A percentile compares a stretch with the other conserved stretches of the same genome.
Evolutionary conservation across 345 rosid species (phyloP).

Genomic region (Eucalyptus paniculata): DNA sequence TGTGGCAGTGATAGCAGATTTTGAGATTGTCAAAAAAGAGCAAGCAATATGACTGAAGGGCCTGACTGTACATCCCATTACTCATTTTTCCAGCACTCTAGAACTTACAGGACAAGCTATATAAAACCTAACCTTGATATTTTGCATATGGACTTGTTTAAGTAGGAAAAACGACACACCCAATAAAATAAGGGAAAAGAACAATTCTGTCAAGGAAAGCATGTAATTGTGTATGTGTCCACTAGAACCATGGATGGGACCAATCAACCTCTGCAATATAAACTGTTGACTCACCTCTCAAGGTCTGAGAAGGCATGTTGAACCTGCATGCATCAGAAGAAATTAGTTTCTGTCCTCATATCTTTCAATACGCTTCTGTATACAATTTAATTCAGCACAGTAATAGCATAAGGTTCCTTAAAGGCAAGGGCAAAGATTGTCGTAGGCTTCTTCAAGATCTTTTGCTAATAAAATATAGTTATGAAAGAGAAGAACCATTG

Average conservation of each 20-base stretch:
- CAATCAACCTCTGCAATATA: background rate
- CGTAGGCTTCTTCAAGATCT: background rate
- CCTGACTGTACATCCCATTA: background rate
- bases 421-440: background rate
- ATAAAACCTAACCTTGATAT: background rate
- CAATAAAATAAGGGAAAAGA: background rate
- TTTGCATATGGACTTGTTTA: background rate
- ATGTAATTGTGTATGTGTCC: background rate
- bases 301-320: constrained; percentile 53
- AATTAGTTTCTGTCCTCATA: background rate
- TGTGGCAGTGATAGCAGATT: background rate
- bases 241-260: background rate
- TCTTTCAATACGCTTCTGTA: background rate
- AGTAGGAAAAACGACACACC: background rate
- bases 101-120: background rate
- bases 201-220: background rate
- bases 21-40: background rate
- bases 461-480: background rate
- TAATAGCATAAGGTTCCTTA: background rate
- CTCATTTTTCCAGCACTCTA: background rate
- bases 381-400: background rate
- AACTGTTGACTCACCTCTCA: constrained; percentile 30
- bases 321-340: constrained; percentile 19
- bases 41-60: background rate
- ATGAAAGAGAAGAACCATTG: background rate